Conservation (phyloP, 352 stramenopile genomes). For the Pythium plurisporium region DNA sequence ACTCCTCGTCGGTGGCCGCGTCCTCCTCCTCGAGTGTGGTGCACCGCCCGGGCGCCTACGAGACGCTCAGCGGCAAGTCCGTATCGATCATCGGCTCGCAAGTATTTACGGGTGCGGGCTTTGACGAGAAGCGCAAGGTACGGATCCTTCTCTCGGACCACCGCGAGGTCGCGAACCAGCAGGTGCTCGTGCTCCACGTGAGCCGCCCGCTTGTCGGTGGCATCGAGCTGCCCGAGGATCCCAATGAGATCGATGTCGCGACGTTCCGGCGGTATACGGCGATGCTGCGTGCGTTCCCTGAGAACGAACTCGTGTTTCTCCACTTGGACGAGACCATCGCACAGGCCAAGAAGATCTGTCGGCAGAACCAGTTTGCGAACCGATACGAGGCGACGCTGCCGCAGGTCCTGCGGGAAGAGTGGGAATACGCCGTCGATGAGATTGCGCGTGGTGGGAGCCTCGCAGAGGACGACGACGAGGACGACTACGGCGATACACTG, state of each 20-base stretch:
- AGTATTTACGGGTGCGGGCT: slow-evolving; percentile 45
- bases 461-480: slow-evolving; percentile 27
- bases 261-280: slow-evolving; percentile 73
- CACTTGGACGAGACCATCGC: slow-evolving; percentile 59
- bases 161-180: slow-evolving; percentile 43
- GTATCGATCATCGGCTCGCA: slow-evolving; percentile 55
- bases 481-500: neutral
- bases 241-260: slow-evolving; percentile 64
- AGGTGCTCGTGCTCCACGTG: slow-evolving; percentile 61
- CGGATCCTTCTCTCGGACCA: slow-evolving; percentile 70
- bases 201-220: slow-evolving; percentile 66
- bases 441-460: slow-evolving; percentile 46
- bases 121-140: slow-evolving; percentile 49
- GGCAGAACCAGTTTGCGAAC: slow-evolving; percentile 38
- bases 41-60: slow-evolving; percentile 43
- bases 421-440: slow-evolving; percentile 49
- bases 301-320: slow-evolving; percentile 71
- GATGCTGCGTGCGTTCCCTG: slow-evolving; percentile 67
- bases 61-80: slow-evolving; percentile 60
- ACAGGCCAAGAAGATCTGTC: slow-evolving; percentile 56
- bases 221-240: slow-evolving; percentile 60
- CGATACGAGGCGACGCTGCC: slow-evolving; percentile 44
- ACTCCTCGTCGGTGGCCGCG: neutral
- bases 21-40: slow-evolving; percentile 7
- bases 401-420: slow-evolving; percentile 45